Percentiles rank a stretch among this genome's conserved stretches.
Conservation (phyloP, 306 rosid genomes). For the Acacia melanoxylon region DNA sequence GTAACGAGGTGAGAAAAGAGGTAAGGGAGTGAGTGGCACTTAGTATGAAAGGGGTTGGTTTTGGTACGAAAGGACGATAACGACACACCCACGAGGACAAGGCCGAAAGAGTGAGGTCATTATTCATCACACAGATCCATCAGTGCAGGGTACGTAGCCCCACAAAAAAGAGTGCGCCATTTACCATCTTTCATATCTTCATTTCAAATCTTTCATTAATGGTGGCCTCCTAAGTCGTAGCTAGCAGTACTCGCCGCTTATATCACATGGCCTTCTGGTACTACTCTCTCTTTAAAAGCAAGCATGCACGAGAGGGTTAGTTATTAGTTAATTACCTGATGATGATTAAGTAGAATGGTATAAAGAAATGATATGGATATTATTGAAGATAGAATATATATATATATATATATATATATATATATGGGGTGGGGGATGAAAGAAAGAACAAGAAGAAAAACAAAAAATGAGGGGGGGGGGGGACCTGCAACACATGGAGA, state of each 20-base stretch:
- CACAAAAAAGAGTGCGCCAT: conserved; percentile 35
- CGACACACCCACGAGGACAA: conserved; percentile 79
- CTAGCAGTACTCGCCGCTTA: conserved; percentile 37
- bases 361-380: background rate
- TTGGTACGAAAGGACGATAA: conserved; percentile 48
- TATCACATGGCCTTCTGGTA: conserved; percentile 84
- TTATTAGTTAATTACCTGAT: conserved; percentile 61
- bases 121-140: background rate
- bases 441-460: conserved; percentile 67
- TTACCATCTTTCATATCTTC: conserved; percentile 8
- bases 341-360: conserved; percentile 1
- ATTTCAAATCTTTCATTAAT: background rate
- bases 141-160: conserved; percentile 24
- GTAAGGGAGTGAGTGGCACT: background rate
- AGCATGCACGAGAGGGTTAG: conserved; percentile 50
- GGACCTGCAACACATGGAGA: conserved; percentile 97
- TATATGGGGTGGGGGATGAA: conserved; percentile 42
- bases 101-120: conserved; percentile 32
- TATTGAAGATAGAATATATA: background rate
- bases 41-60: conserved; percentile 28
- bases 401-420: background rate
- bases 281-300: conserved; percentile 30
- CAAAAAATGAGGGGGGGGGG: conserved; percentile 99
- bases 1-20: background rate
- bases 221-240: conserved; percentile 48